A percentile compares a stretch with the other conserved stretches of the same genome.
Conservation (phyloP, 495 filamentous ascomycete species). For the Hyaloscypha hepaticicola region DNA sequence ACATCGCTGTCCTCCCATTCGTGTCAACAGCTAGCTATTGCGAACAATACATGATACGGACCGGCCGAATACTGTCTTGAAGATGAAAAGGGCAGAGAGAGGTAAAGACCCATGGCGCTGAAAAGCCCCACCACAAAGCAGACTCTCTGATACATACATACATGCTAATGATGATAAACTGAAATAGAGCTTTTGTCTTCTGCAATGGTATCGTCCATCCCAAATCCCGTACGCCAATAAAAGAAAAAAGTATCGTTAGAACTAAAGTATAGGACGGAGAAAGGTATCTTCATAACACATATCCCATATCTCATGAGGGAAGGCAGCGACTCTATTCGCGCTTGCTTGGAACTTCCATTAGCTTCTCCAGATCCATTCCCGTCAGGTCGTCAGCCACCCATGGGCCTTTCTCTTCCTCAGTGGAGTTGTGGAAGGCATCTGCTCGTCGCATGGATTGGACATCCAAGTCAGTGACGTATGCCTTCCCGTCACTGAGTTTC, state of each 20-base stretch:
- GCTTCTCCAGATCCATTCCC: slow-evolving; percentile 31
- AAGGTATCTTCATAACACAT: slow-evolving; percentile 26
- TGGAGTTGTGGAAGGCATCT: slow-evolving; percentile 73
- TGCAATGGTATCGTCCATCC: slow-evolving; percentile 31
- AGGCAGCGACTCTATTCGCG: slow-evolving; percentile 20
- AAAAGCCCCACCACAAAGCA: slow-evolving; percentile 7
- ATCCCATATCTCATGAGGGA: slow-evolving; percentile 14
- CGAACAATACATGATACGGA: slow-evolving; percentile 17
- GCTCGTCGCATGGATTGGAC: slow-evolving; percentile 85
- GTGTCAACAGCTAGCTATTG: slow-evolving; percentile 4
- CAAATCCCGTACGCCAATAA: slow-evolving; percentile 8
- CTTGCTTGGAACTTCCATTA: slow-evolving; percentile 31
- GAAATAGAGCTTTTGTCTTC: slow-evolving; percentile 27
- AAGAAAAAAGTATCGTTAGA: slow-evolving; percentile 6
- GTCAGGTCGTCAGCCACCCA: slow-evolving; percentile 48
- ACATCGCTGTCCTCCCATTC: neutral
- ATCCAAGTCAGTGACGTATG: slow-evolving; percentile 91
- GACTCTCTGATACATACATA: slow-evolving; percentile 19
- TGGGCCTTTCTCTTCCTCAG: slow-evolving; percentile 78
- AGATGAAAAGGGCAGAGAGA: slow-evolving; percentile 11
- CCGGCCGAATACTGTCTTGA: slow-evolving; percentile 24
- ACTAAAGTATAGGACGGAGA: slow-evolving; percentile 13
- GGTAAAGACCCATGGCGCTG: neutral
- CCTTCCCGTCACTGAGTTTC: slow-evolving; percentile 65
- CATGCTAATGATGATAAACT: slow-evolving; percentile 21